These are phyloP conservation scores for Tricholoma flavovirens DNA, from an alignment of 768 basidiomycete species.

Conservation along the genomic window DNA sequence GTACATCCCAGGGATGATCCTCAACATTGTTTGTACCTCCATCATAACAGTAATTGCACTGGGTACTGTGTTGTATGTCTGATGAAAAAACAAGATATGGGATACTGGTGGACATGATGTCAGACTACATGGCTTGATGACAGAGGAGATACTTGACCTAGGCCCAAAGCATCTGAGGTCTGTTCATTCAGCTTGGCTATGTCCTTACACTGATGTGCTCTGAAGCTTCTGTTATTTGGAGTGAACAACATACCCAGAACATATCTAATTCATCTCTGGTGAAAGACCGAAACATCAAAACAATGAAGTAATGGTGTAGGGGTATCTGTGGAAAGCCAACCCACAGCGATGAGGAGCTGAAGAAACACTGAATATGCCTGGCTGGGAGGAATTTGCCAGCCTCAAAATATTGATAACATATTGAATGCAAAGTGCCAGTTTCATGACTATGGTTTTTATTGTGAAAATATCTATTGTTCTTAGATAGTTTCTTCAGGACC, in stretches of 20 bases:
- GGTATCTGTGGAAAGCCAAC: no score
- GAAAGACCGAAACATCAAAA: no score
- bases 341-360: no score
- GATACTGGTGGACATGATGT: neutral
- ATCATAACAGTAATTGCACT: neutral
- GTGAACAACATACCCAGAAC: neutral
- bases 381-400: no score
- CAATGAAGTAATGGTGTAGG: no score
- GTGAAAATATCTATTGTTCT: no score
- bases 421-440: no score
- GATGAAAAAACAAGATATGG: neutral
- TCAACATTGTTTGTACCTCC: neutral
- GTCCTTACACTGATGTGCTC: neutral
- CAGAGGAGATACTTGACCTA: neutral
- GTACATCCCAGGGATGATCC: neutral
- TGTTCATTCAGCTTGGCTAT: neutral
- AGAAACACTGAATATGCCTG: no score
- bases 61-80: neutral
- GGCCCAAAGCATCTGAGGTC: neutral
- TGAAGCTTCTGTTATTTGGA: neutral
- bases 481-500: no score
- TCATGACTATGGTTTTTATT: no score
- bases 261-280: no score
- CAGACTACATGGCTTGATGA: neutral
- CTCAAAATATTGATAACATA: no score